Conservation (phyloP, 257 asterid genomes). For the Nicotiana sylvestris region DNA sequence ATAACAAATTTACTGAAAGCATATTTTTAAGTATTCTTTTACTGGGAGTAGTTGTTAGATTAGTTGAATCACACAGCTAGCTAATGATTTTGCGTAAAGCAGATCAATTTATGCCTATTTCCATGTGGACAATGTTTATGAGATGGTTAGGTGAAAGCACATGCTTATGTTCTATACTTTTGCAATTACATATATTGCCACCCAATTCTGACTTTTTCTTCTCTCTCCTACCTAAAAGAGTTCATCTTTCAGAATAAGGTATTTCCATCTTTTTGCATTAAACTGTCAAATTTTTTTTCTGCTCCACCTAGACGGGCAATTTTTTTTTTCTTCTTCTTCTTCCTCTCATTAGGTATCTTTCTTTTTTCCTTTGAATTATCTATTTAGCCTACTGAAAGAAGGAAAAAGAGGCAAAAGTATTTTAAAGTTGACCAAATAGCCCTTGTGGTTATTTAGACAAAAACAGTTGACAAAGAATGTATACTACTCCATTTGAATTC, state of each 20-base stretch:
- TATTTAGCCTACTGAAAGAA: not conserved
- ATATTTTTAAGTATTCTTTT: not conserved
- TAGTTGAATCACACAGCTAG: constrained; percentile 2
- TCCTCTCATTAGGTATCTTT: not conserved
- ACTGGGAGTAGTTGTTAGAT: not conserved
- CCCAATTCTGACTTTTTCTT: not conserved
- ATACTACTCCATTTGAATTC: not conserved
- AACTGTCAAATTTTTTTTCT: not conserved
- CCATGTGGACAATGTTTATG: constrained; percentile 13
- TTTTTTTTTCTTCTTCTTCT: not conserved
- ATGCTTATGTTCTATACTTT: constrained; percentile 12
- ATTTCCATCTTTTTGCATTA: constrained; percentile 5
- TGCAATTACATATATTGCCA: not conserved
- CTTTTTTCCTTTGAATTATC: no score
- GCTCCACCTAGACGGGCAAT: not conserved
- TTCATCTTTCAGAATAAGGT: not conserved
- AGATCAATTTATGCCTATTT: not conserved
- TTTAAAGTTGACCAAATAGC: not conserved
- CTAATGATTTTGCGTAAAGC: not conserved
- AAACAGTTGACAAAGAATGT: not conserved
- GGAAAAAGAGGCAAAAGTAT: not conserved
- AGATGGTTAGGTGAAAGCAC: constrained; percentile 16
- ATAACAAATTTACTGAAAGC: not conserved
- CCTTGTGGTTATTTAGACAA: not conserved
- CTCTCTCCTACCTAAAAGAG: not conserved